Evolutionary conservation across 805 yeast genomes (phyloP), one percentile per base, ranked within the genome.

Genomic region (Metschnikowia gelsemii): DNA sequence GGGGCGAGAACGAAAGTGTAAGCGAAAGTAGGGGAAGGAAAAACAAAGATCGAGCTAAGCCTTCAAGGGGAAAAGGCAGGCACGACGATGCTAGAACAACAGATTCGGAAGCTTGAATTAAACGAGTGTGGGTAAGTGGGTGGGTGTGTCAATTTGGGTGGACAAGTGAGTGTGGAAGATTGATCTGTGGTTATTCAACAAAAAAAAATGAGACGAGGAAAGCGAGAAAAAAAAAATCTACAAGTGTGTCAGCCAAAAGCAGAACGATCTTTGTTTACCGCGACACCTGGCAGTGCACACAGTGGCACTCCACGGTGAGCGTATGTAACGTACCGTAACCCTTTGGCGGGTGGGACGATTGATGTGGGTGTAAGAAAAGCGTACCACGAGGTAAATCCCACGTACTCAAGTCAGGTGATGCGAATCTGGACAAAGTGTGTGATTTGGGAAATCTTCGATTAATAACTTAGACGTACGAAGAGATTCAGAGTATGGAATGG

Each of bases 261-360:
- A 39, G 44, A 35, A 17, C 39, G 44, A 41, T 41, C 40, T 34
- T 25, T 35, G 40, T 41, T 35, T 41, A 41, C 44, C 40, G 40
- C 44, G 44, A 13, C 31, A n/a, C 40, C 35, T 18, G 32, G 44
- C 37, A 41, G 37, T 41, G 44, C 44, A 41, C 40, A 35, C 40
- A 30, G 43, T 9, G 39, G 35, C 8, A n/a, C n/a, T n/a, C n/a
- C n/a, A n/a, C n/a, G n/a, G n/a, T n/a, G n/a, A n/a, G n/a, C n/a
- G n/a, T n/a, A n/a, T n/a, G n/a, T n/a, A n/a, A n/a, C n/a, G n/a
- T n/a, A n/a, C n/a, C n/a, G n/a, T n/a, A n/a, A n/a, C n/a, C n/a
- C n/a, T n/a, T n/a, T n/a, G n/a, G n/a, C n/a, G n/a, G n/a, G n/a
- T n/a, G n/a, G n/a, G n/a, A n/a, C n/a, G n/a, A n/a, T n/a, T n/a